phyloP scores from a whole-genome alignment of 352 stramenopile species.

The Phytophthora podocarpi region DNA sequence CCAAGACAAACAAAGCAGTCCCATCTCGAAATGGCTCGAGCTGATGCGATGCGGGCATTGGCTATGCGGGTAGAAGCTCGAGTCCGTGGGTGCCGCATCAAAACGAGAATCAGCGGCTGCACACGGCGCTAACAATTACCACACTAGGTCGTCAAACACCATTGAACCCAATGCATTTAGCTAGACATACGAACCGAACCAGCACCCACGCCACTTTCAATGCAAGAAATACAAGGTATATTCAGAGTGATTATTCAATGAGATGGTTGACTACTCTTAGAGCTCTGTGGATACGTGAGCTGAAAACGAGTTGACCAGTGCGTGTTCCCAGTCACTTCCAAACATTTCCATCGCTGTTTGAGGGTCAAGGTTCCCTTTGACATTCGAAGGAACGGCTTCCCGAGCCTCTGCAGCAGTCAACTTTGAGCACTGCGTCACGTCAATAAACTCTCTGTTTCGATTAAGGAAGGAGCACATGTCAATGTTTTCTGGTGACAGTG shows the following conservation, averaged over 20 bases:
- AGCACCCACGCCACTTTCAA: no score
- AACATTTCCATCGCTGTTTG: conserved; percentile 4
- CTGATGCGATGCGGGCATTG: background rate
- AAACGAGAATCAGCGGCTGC: no score
- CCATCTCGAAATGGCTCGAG: background rate
- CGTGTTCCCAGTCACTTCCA: conserved; percentile 3
- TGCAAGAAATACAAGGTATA: no score
- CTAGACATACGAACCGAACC: no score
- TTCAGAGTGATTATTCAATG: no score
- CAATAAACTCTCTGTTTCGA: background rate
- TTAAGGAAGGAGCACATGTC: background rate
- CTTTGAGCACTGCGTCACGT: background rate
- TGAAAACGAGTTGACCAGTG: conserved; percentile 2
- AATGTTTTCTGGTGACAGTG: background rate
- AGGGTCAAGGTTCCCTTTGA: background rate
- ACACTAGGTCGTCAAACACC: no score
- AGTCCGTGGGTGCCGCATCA: background rate
- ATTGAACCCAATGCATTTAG: no score
- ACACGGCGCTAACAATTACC: background rate
- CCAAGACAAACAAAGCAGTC: background rate
- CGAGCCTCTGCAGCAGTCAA: background rate
- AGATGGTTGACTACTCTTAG: no score
- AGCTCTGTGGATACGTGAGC: background rate
- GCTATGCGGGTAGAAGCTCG: background rate
- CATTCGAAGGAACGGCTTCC: background rate